Evolutionary conservation across 78 protist species (phyloP).

Genomic region (slime mould (Dictyostelium discoideum)): dicty_2.7 NC_007089.4:4430501-4431000

Average conservation of each 20-base stretch:
- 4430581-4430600: conserved; percentile 61
- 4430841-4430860: conserved; percentile 94
- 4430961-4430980: not conserved
- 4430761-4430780: not conserved
- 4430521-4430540: conserved; percentile 52
- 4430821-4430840: conserved; percentile 85
- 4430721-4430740: conserved; percentile 79
- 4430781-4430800: conserved; percentile 65
- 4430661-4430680: conserved; percentile 23
- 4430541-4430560: conserved; percentile 40
- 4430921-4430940: conserved; percentile 77
- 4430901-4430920: conserved; percentile 86
- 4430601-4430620: conserved; percentile 22
- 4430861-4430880: conserved; percentile 65
- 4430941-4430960: conserved; percentile 25
- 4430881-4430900: conserved; percentile 96
- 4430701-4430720: conserved; percentile 78
- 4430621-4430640: not conserved
- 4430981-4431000: not conserved
- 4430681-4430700: conserved; percentile 76
- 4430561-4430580: conserved; percentile 17
- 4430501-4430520: conserved; percentile 59
- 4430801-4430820: conserved; percentile 84
- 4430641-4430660: not conserved
- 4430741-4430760: conserved; percentile 60